These are phyloP conservation scores for Thraustochytrium striatum DNA, from an alignment of 352 stramenopile genomes.

Conservation along the genomic window DNA sequence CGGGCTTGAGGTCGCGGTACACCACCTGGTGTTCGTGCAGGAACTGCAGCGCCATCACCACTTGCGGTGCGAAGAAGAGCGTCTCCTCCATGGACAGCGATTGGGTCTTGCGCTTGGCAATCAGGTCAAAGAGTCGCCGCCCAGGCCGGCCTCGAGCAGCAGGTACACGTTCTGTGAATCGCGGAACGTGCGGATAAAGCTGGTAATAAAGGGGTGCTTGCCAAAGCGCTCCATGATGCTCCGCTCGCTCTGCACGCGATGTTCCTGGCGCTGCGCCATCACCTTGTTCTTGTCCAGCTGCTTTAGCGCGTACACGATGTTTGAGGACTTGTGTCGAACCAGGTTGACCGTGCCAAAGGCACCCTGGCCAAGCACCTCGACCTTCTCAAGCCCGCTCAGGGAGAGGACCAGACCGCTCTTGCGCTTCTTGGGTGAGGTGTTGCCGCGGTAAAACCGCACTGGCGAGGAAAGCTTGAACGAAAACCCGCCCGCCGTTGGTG, in stretches of 20 bases:
- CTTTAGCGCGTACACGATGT: constrained; percentile 84
- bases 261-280: constrained; percentile 84
- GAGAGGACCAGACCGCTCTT: constrained; percentile 15
- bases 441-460: too few species aligned
- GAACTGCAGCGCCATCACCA: constrained; percentile 52
- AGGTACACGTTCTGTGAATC: constrained; percentile 93
- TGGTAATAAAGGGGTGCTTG: constrained; percentile 65
- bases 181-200: constrained; percentile 90
- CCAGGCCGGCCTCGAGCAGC: constrained; percentile 95
- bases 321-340: constrained; percentile 15
- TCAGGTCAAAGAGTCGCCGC: constrained; percentile 88
- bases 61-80: constrained; percentile 92
- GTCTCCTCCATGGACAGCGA: constrained; percentile 85
- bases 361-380: background rate
- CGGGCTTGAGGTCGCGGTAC: constrained; percentile 80
- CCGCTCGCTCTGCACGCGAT: constrained; percentile 85
- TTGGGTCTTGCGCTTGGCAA: constrained; percentile 80
- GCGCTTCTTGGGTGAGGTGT: constrained; percentile 11
- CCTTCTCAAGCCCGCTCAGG: constrained; percentile 6
- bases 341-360: constrained; percentile 27
- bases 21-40: constrained; percentile 54
- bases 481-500: too few species aligned
- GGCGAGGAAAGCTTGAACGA: too few species aligned
- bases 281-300: constrained; percentile 82
- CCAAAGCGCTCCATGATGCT: constrained; percentile 54